phyloP scores from a whole-genome alignment of 2,329 filamentous ascomycete species.

The Paraphoma sp. region DNA sequence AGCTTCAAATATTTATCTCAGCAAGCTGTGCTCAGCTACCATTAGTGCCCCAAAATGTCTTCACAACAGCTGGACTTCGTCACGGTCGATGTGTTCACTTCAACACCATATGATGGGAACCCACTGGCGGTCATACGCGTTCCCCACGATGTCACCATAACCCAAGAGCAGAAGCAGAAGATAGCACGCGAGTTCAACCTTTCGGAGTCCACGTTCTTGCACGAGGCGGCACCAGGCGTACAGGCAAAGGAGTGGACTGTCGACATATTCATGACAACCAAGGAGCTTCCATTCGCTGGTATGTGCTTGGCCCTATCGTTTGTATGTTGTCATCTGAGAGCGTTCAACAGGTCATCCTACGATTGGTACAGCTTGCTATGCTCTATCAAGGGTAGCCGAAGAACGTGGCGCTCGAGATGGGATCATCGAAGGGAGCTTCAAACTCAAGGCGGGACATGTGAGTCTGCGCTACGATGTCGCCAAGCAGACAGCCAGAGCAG shows the following conservation, averaged over 20 bases:
- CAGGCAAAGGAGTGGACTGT: slow-evolving; percentile 50
- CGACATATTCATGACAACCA: slow-evolving; percentile 61
- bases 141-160: slow-evolving; percentile 42
- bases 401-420: slow-evolving; percentile 22
- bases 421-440: slow-evolving; percentile 46
- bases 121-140: slow-evolving; percentile 63
- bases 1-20: background rate
- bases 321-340: background rate
- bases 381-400: slow-evolving; percentile 42
- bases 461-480: slow-evolving; percentile 49
- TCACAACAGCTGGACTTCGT: slow-evolving; percentile 37
- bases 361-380: slow-evolving; percentile 62
- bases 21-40: background rate
- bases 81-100: slow-evolving; percentile 58
- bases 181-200: slow-evolving; percentile 65
- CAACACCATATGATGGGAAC: slow-evolving; percentile 58
- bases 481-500: slow-evolving; percentile 61
- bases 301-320: background rate
- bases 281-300: slow-evolving; percentile 63
- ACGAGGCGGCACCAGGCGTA: slow-evolving; percentile 39
- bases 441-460: slow-evolving; percentile 55
- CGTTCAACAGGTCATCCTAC: slow-evolving; percentile 55
- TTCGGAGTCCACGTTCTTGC: slow-evolving; percentile 64
- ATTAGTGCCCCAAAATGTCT: slow-evolving; percentile 17
- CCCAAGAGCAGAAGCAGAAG: slow-evolving; percentile 59